Base-by-base conservation (phyloP, 2,329 filamentous ascomycete species). In the Penicillium olsonii region DNA sequence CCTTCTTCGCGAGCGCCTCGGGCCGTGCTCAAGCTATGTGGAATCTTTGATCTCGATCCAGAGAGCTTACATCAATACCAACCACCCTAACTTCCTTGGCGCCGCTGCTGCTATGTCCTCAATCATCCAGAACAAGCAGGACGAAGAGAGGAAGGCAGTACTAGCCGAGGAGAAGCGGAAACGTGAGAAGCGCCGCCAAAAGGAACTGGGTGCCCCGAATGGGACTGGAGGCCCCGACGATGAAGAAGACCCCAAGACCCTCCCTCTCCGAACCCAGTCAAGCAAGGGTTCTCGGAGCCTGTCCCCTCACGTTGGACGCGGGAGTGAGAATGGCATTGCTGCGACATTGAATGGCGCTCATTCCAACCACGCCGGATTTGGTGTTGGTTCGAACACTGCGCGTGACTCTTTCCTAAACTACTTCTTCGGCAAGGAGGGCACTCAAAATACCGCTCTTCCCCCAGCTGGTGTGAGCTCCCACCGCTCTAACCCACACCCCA, bases 51-150 rank as follows among this genome's bases (percentile, higher is more conserved):
- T 99, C 59, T 88, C 94, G 20, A 99, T 99, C 53, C 94, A 99
- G 73, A 84, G 94, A 59, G 94, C 94, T 17, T 99, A 99, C 73
- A 97, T 99, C 75, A 99, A 99, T 77, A 99, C 94, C 35, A 99
- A 99, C 67, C 94, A 99, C 69, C 94, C 94, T 41, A 99, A 99
- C 73, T 99, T 99, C 77, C 83, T 97, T 14, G 94, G 94, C 37
- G 94, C 94, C 14, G 92, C 94, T 18, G 92, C 92, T 29, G 94
- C 94, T 55, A 99, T 99, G 94, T 92, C 90, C 59, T 91, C 94
- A 40, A 92, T 99, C 39, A 95, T 99, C 53, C 89, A 84, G 66
- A 92, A 88, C 67, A 96, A 94, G 74, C 91, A 97, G 69, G 94
- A 99, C 59, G 87, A 91, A 60, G 92, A 99, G 72, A 87, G 90